Base-by-base conservation (phyloP, 306 rosid species). In the Quercus engelmannii region DNA sequence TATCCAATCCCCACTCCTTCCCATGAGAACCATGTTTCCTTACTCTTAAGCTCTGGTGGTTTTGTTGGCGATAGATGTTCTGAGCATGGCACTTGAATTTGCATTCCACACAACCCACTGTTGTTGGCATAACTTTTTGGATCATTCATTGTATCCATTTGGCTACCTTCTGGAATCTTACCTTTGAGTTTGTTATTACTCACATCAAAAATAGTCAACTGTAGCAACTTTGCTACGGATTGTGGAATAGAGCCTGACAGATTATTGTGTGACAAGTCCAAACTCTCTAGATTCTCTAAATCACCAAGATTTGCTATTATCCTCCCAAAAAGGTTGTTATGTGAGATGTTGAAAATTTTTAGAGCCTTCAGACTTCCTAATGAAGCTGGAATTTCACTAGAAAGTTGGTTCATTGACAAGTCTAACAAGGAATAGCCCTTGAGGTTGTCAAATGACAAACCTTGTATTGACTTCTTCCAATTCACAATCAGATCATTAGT, bases 331-430 rank as follows among this genome's bases (percentile, higher is more conserved):
- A 82, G 74, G 41, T 72, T 55, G 82, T 82, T 77, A 58, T 77
- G 20, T 35, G 85, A 74, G 30, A 82, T 51, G 78, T 82, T 82
- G 41, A 82, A 78, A 68, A 82, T 74, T 70, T 82, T 82, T 77
- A 77, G 49, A 61, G 56, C 82, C 79, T 64, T 77, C 19, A 73
- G 43, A 75, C 68, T n/a, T 14, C 85, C 85, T 13, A 82, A 15
- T 52, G 81, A 62, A 33, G 28, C 18, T 1, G 81, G 78, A 62
- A 82, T 82, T 56, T 77, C 77, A 28, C 74, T 71, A 1, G 70
- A 76, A 21, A 77, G 54, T 63, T 72, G 54, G 75, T 82, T 82
- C 64, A 49, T 69, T 4, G 82, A 77, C 49, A 77, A 64, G 82
- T 82, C 85, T 21, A 82, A 68, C 55, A 82, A 43, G 3, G 76